Percentiles rank a stretch among this genome's conserved stretches.
These are phyloP conservation scores for Penicillium mononematosum DNA, from an alignment of 495 filamentous ascomycete species.

Conservation along the genomic window DNA sequence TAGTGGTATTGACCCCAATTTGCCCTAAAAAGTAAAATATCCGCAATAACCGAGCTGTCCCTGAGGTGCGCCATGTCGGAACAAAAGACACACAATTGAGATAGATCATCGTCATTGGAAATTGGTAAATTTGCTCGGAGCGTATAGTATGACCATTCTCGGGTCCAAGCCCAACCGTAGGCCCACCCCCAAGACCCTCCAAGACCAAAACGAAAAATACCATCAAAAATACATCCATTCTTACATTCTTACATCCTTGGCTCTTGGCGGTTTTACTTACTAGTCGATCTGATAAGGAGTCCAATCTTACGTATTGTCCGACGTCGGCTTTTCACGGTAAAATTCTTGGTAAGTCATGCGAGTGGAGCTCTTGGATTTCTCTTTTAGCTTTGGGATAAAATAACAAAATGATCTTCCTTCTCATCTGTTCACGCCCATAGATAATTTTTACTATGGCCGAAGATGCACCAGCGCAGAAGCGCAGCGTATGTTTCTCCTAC, in stretches of 20 bases:
- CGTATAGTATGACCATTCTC: neutral
- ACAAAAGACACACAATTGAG: neutral
- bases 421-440: neutral
- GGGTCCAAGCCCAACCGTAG: no score
- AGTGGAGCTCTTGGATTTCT: neutral
- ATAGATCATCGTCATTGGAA: neutral
- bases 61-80: neutral
- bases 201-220: neutral
- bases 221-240: neutral
- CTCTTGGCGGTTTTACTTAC: neutral
- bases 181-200: neutral
- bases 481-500: neutral
- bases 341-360: neutral
- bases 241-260: neutral
- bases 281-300: conserved; percentile 4
- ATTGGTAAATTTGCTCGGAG: neutral
- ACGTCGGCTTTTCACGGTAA: conserved; percentile 2
- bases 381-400: neutral
- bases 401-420: conserved; percentile 2
- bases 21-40: neutral
- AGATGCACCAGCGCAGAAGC: conserved; percentile 2
- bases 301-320: neutral
- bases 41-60: neutral
- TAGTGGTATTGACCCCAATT: neutral
- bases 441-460: neutral